A percentile compares a stretch with the other conserved stretches of the same genome.
phyloP scores from a whole-genome alignment of 345 rosid genomes.

The Eucalyptus marginata region DNA sequence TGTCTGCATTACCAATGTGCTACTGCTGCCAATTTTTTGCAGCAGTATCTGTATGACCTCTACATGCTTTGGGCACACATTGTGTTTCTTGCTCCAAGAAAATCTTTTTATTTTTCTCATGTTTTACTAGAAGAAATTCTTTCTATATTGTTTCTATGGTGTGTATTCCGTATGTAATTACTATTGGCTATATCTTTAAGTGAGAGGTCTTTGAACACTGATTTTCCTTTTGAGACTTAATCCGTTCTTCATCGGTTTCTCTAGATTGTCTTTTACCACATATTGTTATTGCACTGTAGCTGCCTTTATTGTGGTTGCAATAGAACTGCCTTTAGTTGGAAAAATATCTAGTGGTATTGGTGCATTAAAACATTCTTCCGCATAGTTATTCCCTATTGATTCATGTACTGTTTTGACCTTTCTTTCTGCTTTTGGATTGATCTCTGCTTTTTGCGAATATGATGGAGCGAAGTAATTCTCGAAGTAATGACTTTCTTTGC shows the following conservation, averaged over 20 bases:
- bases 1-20: not conserved
- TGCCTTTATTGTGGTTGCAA: not conserved
- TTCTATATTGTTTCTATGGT: not conserved
- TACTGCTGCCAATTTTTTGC: not conserved
- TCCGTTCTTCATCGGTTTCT: not conserved
- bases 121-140: not conserved
- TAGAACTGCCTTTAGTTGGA: not conserved
- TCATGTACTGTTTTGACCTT: not conserved
- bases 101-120: not conserved
- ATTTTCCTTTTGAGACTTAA: not conserved
- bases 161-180: not conserved
- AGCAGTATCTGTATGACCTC: not conserved
- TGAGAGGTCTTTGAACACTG: not conserved
- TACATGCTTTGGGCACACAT: not conserved
- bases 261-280: not conserved
- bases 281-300: not conserved
- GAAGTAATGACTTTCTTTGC: not conserved
- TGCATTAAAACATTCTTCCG: not conserved
- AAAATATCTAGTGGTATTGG: not conserved
- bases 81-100: not conserved
- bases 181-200: not conserved
- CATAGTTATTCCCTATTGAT: not conserved
- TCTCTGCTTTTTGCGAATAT: not conserved
- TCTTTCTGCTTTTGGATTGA: not conserved
- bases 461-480: not conserved